Base-by-base conservation (phyloP, 108 stramenopile genomes). In the Epithemia pelagica region DNA sequence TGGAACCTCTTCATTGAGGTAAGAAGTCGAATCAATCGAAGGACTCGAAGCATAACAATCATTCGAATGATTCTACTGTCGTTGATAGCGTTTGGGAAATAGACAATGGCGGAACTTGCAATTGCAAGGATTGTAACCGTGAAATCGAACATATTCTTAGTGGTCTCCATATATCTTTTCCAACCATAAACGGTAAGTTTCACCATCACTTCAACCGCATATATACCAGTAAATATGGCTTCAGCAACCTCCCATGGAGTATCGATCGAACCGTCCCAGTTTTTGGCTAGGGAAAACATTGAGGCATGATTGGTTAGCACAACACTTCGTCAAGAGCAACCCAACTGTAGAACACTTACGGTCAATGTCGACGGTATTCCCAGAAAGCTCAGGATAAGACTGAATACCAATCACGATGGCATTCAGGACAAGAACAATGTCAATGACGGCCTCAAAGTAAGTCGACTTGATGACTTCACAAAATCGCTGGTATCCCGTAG, bases 21-120 rank as follows among this genome's bases (percentile, higher is more conserved):
- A 19, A 93, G 20, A 15, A 93, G 59, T 23, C 92, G 81, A 24
- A 64, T 66, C 31, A 93, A 54, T 52, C 92, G 83, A 56, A 90
- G 71, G 7, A 90, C 88, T 29, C 89, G 66, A 5, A 75, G 75
- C 92, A 93, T 90, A 5, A 93, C 83, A 52, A 90, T 71, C 30
- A 82, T 74, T 46, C 78, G 83, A 61, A 90, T 82, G 61, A 90
- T 65, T 8, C 71, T 69, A 55, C 70, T 79, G 64, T 88, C 77
- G 61, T 57, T 69, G 73, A 78, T 79, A 15, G 23, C 56, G 58
- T 84, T 90, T 25, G 92, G 85, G 68, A 77, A 85, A 64, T 85
- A 88, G 30, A 87, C 84, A 59, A 88, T 86, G 25, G 53, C 56
- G 0, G 87, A 69, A 23, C 87, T 79, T 26, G 81, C 25, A 24